Conservation (phyloP, 2,329 filamentous ascomycete species). For the Fusarium dimerum region DNA sequence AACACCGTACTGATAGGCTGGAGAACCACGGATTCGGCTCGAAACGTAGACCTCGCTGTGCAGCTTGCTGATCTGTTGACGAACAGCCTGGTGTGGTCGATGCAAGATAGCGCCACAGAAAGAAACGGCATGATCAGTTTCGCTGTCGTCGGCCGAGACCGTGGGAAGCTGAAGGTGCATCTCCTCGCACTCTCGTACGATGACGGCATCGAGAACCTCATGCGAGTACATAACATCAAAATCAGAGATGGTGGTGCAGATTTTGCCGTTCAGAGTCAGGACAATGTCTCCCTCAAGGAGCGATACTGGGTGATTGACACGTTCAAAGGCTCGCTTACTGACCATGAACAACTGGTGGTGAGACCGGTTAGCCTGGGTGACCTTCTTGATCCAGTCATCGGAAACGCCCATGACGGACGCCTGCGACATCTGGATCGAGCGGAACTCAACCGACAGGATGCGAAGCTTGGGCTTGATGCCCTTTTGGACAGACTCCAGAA, state of each 20-base stretch:
- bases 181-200: constrained; percentile 83
- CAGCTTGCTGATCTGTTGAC: constrained; percentile 95
- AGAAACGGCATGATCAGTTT: constrained; percentile 87
- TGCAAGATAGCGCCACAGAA: constrained; percentile 96
- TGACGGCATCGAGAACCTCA: constrained; percentile 76
- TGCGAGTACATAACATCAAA: constrained; percentile 96
- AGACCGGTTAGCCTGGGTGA: constrained; percentile 83
- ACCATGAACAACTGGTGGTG: constrained; percentile 99
- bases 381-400: constrained; percentile 92
- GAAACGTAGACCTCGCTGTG: constrained; percentile 97
- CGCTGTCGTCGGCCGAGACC: constrained; percentile 83
- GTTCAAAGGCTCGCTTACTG: constrained; percentile 78
- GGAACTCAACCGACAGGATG: constrained; percentile 92
- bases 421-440: constrained; percentile 95
- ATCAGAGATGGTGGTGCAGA: constrained; percentile 91
- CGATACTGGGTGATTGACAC: constrained; percentile 49
- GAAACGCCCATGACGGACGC: constrained; percentile 96
- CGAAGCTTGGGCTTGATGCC: constrained; percentile 79
- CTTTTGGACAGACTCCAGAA: constrained; percentile 82
- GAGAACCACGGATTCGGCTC: constrained; percentile 78
- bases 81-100: constrained; percentile 90
- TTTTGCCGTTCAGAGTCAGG: constrained; percentile 83
- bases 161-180: constrained; percentile 77
- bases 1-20: constrained; percentile 85
- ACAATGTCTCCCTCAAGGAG: constrained; percentile 91